Evolutionary conservation across 176 grass and related monocot genomes (phyloP).

Genomic region (Avena atlantica): DNA sequence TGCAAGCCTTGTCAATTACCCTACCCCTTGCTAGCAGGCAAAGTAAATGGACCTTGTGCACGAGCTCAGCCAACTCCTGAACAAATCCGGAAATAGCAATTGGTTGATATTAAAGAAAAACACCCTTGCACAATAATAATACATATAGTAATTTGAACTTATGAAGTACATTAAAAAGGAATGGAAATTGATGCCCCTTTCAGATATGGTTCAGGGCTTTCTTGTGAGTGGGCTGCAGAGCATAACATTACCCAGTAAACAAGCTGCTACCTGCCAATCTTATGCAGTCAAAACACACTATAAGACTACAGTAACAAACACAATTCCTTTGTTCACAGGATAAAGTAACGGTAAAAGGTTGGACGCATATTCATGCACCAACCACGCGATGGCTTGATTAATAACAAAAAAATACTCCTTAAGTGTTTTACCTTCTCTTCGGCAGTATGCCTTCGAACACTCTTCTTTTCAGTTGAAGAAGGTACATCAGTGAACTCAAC

Average conservation of each 20-base stretch:
- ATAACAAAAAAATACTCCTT: not conserved
- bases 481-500: conserved; percentile 76
- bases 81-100: conserved; percentile 32
- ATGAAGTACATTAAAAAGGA: not conserved
- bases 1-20: conserved; percentile 80
- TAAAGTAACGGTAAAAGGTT: conserved; percentile 11
- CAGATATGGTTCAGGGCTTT: not conserved
- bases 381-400: not conserved
- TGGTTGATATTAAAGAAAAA: not conserved
- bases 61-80: conserved; percentile 87
- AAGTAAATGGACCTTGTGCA: conserved; percentile 89
- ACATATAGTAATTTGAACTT: conserved; percentile 10
- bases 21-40: conserved; percentile 94
- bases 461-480: conserved; percentile 66
- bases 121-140: not conserved
- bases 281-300: conserved; percentile 13
- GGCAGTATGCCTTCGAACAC: conserved; percentile 64
- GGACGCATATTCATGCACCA: not conserved
- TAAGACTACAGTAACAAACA: not conserved
- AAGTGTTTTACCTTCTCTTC: conserved; percentile 72
- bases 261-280: not conserved
- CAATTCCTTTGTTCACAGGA: conserved; percentile 17
- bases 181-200: not conserved
- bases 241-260: conserved; percentile 15
- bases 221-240: not conserved